Conservation (phyloP, 768 basidiomycete species). For the Trametes sanguinea region DNA sequence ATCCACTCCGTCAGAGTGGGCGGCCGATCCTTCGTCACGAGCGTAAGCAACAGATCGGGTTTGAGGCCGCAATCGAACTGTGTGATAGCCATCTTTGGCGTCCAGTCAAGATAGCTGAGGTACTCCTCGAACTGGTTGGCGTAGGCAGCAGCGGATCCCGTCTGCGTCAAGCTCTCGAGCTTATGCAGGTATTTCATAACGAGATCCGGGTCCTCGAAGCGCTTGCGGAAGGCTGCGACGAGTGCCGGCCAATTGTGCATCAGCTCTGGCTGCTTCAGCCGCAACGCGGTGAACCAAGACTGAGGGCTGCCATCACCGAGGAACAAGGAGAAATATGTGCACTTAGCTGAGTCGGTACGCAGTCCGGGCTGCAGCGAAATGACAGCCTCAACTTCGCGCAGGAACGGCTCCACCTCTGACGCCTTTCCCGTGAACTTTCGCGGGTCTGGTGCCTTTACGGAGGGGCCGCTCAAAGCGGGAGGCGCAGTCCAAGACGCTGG, state of each 20-base stretch:
- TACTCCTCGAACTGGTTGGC: conserved; percentile 33
- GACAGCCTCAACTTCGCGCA: conserved; percentile 1
- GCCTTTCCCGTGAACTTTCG: conserved; percentile 11
- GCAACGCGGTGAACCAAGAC: conserved; percentile 6
- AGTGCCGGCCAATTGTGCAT: conserved; percentile 2
- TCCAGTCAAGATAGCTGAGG: conserved; percentile 32
- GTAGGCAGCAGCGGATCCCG: conserved; percentile 33
- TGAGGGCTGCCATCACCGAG: conserved; percentile 10
- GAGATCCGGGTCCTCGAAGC: conserved; percentile 10
- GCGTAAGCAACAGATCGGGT: conserved; percentile 27
- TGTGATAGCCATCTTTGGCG: conserved; percentile 37
- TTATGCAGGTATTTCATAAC: conserved; percentile 18
- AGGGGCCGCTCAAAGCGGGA: background rate
- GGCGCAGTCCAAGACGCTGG: too few relatives aligned
- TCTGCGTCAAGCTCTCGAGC: conserved; percentile 36
- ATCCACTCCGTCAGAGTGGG: conserved; percentile 8
- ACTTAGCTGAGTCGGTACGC: conserved; percentile 7
- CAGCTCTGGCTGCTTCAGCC: background rate
- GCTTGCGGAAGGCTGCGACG: background rate
- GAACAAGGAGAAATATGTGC: background rate
- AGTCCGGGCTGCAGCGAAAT: conserved; percentile 2
- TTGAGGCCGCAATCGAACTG: conserved; percentile 36
- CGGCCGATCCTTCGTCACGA: conserved; percentile 11
- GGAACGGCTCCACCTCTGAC: conserved; percentile 5
- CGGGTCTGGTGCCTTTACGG: conserved; percentile 5